phyloP scores from a whole-genome alignment of 208 protist genomes.

The Vickermania ingenoplastis region DNA sequence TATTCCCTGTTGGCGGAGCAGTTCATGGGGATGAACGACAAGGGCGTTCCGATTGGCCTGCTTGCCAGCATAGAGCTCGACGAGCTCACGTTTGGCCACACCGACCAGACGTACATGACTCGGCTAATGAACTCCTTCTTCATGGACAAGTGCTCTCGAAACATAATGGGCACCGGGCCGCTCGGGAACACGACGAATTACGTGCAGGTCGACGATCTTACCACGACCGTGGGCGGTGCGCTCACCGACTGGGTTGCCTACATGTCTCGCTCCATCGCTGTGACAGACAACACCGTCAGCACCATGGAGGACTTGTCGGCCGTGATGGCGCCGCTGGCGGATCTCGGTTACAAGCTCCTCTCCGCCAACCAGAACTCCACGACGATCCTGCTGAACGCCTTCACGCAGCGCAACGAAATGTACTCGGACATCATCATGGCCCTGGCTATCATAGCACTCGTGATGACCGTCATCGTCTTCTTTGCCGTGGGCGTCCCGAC shows the following conservation, averaged over 20 bases:
- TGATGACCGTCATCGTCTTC: constrained; percentile 9
- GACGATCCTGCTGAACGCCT: neutral
- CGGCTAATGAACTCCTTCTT: constrained; percentile 3
- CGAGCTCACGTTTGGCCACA: constrained; percentile 4
- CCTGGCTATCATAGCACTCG: constrained; percentile 5
- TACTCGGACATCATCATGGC: neutral
- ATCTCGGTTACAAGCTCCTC: neutral
- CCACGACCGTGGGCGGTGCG: neutral
- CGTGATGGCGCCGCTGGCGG: neutral
- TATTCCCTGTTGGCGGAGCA: neutral
- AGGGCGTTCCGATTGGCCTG: constrained; percentile 5
- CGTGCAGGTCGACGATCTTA: neutral
- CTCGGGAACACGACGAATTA: neutral
- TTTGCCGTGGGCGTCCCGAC: constrained; percentile 10
- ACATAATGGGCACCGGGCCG: neutral
- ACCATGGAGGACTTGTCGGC: neutral
- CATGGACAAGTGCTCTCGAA: constrained; percentile 4
- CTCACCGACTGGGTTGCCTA: neutral
- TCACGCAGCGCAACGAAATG: neutral
- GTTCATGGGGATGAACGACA: neutral
- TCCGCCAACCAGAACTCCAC: neutral
- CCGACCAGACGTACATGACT: neutral
- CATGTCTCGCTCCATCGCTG: neutral
- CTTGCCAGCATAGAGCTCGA: neutral
- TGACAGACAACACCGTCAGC: neutral